Evolutionary conservation across 352 stramenopile species (phyloP), one percentile per base, ranked within the genome.

Genomic region (Phytophthora cactorum): DNA sequence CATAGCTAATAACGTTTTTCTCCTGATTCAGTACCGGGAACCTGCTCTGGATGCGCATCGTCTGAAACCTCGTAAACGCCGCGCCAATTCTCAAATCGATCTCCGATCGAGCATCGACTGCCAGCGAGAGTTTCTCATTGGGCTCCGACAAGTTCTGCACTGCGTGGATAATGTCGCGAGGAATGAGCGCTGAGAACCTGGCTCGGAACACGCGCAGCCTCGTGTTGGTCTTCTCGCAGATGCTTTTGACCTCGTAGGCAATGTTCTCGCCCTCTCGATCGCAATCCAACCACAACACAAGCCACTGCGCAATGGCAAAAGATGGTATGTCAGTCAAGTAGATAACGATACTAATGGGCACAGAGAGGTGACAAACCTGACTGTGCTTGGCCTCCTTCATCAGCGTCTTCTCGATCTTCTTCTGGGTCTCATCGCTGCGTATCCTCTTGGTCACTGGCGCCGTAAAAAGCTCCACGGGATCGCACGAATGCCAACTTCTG

Each of bases 201-300:
- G 96, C 96, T 10, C 96, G 92, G 14, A 82, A 89, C 1, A 98
- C 89, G 28, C 84, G 81, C 12, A 98, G 61, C 6, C 74, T 72
- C 3, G 39, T 60, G 59, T 97, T 97, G 8, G 75, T 84, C 31
- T 76, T 81, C 43, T 89, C 80, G 57, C 94, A 98, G 6, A 98
- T 79, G 32, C 78, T 49, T 41, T 97, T 97, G 31, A 98, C 91
- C 74, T 99, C 98, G 72, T 98, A 98, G 11, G 92, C 96, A 70
- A 99, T 99, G 55, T 99, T 99, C 74, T 99, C 98, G n/a, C 98
- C 98, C 74, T 99, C 98, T 28, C 97, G 92, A 93, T 99, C 98
- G 69, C 98, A 99, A 95, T 99, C 98, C 25, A 99, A 79, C 98
- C 98, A 99, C 32, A 99, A 77, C 32, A 98, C 83, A 1, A 99